phyloP scores from a whole-genome alignment of 164 flowering plant genomes.

The Magnolia officinalis region DNA sequence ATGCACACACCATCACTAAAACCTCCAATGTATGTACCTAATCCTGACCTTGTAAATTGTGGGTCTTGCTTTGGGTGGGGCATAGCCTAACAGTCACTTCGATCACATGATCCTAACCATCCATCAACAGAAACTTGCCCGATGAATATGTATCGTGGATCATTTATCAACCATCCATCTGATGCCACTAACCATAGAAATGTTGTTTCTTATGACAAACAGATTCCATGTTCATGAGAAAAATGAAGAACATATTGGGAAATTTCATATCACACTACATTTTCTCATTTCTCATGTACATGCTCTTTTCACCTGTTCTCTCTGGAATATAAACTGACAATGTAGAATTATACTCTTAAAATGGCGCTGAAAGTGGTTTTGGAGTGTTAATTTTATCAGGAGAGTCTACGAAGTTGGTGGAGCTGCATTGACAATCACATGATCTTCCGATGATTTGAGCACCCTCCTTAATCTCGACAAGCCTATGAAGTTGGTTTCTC shows the following conservation, averaged over 20 bases:
- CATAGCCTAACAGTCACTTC: background rate
- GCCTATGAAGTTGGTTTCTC: constrained; percentile 8
- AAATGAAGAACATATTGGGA: background rate
- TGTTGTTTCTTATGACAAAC: background rate
- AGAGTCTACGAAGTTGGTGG: constrained; percentile 12
- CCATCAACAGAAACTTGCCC: background rate
- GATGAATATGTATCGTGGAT: background rate
- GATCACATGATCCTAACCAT: background rate
- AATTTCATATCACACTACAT: background rate
- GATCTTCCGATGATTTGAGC: background rate
- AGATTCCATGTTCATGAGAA: background rate
- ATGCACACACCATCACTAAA: background rate
- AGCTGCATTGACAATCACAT: constrained; percentile 18
- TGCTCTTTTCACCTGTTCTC: background rate
- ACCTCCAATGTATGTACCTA: too few species aligned
- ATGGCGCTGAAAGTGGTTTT: constrained; percentile 47
- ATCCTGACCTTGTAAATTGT: background rate
- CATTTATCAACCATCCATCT: background rate
- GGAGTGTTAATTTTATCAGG: constrained; percentile 15
- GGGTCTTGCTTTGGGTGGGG: background rate
- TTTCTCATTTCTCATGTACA: background rate
- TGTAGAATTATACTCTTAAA: constrained; percentile 16
- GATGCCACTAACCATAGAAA: background rate
- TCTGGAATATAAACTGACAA: too few species aligned
- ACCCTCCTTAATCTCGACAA: constrained; percentile 5